Conservation (phyloP, 176 grass and related monocot genomes). For the Avena eriantha region DNA sequence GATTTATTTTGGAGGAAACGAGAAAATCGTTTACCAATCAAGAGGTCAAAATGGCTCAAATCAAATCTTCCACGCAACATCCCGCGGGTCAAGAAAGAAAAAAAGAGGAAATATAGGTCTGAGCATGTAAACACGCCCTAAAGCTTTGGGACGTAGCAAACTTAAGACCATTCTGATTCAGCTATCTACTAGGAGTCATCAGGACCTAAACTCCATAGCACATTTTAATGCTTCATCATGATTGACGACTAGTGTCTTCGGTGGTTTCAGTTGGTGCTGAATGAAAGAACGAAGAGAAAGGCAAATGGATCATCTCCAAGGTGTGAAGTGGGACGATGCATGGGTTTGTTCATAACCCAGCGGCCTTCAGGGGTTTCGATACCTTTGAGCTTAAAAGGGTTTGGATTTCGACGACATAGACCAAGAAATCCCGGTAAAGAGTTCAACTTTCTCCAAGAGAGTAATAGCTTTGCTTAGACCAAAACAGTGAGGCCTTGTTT, state of each 20-base stretch:
- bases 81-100: too few species aligned
- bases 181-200: background rate
- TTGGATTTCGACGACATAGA: conserved; percentile 53
- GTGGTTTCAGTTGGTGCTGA: conserved; percentile 43
- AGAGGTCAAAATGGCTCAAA: too few species aligned
- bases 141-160: conserved; percentile 48
- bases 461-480: background rate
- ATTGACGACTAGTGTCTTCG: background rate
- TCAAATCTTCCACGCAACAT: too few species aligned
- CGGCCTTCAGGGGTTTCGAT: conserved; percentile 42
- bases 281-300: conserved; percentile 62
- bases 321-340: conserved; percentile 60
- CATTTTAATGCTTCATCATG: background rate
- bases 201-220: background rate
- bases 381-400: conserved; percentile 26
- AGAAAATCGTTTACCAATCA: too few species aligned
- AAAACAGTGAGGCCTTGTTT: too few species aligned
- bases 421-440: conserved; percentile 56
- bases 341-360: conserved; percentile 51
- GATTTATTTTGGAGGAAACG: too few species aligned
- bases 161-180: conserved; percentile 11
- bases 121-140: too few species aligned
- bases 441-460: background rate
- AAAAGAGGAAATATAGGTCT: too few species aligned
- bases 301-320: conserved; percentile 74